Conservation (phyloP, 129 eudicot genomes). For the Tanacetum coccineum region DNA sequence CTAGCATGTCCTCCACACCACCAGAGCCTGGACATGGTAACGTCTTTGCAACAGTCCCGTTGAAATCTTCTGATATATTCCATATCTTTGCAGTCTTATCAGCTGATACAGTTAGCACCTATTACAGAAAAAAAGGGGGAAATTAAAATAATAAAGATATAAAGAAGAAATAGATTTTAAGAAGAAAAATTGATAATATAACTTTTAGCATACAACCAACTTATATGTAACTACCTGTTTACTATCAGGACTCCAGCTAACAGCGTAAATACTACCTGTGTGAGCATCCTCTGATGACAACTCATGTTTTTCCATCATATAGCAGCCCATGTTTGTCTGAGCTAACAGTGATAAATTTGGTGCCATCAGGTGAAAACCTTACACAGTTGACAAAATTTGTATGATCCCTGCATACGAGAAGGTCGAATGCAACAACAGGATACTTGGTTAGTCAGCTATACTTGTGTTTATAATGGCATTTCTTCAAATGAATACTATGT, state of each 20-base stretch:
- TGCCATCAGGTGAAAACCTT: constrained; percentile 95
- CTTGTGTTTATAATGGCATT: not conserved
- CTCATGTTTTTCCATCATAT: constrained; percentile 88
- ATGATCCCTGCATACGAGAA: constrained; percentile 57
- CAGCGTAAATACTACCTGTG: constrained; percentile 88
- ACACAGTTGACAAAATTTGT: constrained; percentile 84
- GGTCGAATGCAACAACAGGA: not conserved
- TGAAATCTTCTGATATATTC: too few relatives aligned
- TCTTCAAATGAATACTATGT: too few relatives aligned
- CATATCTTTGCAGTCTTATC: too few relatives aligned
- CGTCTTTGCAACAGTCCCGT: too few relatives aligned
- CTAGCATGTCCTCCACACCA: too few relatives aligned
- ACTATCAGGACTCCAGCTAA: constrained; percentile 94
- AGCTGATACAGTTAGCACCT: too few relatives aligned
- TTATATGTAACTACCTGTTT: constrained; percentile 47
- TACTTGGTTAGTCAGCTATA: not conserved
- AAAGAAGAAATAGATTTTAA: too few relatives aligned
- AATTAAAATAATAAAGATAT: too few relatives aligned
- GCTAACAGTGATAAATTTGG: constrained; percentile 79
- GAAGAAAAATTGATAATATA: too few relatives aligned
- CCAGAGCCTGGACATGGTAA: too few relatives aligned
- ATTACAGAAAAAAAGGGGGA: too few relatives aligned
- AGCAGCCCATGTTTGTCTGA: constrained; percentile 81
- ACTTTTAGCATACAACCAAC: constrained; percentile 7
- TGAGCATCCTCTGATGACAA: constrained; percentile 75